Evolutionary conservation across 225 moss, liverwort and hornwort species (phyloP).

Genomic region (Physcomitrium patens): DNA sequence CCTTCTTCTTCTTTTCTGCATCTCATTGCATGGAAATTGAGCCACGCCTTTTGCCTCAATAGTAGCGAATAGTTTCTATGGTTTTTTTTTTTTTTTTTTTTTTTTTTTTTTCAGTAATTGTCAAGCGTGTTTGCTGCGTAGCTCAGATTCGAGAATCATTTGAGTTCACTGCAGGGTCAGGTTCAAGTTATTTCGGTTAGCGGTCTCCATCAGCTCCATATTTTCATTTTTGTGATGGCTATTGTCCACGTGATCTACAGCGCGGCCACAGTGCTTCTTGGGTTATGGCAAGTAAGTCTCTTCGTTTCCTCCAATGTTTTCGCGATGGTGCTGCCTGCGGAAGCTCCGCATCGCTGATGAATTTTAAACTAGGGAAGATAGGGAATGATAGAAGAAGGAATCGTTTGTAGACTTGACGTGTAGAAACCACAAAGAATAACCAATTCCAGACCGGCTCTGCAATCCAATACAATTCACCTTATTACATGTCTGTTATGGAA

Average conservation of each 20-base stretch:
- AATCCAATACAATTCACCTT: background rate
- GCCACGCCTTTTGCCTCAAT: background rate
- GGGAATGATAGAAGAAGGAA: background rate
- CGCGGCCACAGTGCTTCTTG: constrained; percentile 61
- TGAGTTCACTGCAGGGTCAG: constrained; percentile 63
- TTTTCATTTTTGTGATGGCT: constrained; percentile 95
- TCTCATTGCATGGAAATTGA: background rate
- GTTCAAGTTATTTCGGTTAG: constrained; percentile 74
- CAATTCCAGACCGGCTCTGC: background rate
- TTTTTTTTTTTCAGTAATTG: background rate
- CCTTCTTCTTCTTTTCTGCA: background rate
- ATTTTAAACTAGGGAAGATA: background rate
- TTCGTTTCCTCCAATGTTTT: background rate
- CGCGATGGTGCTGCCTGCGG: background rate
- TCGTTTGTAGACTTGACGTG: background rate
- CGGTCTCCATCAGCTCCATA: constrained; percentile 91
- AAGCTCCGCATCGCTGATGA: background rate
- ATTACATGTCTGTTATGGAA: background rate
- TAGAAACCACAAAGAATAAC: no score
- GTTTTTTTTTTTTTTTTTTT: no score
- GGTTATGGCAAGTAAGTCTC: constrained; percentile 70
- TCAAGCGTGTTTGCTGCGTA: background rate
- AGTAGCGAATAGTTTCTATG: background rate
- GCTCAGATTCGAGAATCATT: background rate
- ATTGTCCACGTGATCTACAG: constrained; percentile 85